Evolutionary conservation across 2,329 filamentous ascomycete species (phyloP).

Genomic region (Fusarium sublunatum): DNA sequence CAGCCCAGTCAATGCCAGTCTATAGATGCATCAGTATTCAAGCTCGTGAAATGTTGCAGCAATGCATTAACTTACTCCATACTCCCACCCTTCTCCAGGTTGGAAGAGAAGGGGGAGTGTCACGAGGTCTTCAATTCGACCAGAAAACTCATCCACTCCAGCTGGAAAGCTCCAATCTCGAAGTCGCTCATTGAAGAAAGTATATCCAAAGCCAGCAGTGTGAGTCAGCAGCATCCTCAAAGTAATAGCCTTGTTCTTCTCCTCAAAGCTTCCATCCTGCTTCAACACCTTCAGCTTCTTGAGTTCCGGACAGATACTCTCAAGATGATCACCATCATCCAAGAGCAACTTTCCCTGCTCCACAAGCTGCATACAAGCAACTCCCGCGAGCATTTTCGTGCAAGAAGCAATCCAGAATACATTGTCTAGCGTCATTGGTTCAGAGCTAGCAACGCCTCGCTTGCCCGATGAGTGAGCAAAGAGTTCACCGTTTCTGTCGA

Average conservation of each 20-base stretch:
- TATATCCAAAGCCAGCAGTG: slow-evolving; percentile 67
- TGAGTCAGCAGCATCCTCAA: slow-evolving; percentile 69
- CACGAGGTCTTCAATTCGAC: slow-evolving; percentile 62
- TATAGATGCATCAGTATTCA: slow-evolving; percentile 42
- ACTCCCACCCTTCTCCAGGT: slow-evolving; percentile 71
- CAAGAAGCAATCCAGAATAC: slow-evolving; percentile 70
- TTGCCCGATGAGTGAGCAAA: slow-evolving; percentile 62
- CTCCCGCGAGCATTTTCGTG: slow-evolving; percentile 65
- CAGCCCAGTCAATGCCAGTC: slow-evolving; percentile 66
- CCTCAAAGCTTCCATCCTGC: slow-evolving; percentile 52
- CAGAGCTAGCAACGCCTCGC: slow-evolving; percentile 55
- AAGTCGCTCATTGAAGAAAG: slow-evolving; percentile 63
- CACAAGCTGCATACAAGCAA: slow-evolving; percentile 68
- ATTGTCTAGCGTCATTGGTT: slow-evolving; percentile 69
- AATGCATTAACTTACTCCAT: slow-evolving; percentile 58
- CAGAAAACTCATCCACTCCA: slow-evolving; percentile 68
- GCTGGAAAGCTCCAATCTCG: slow-evolving; percentile 60
- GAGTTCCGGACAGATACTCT: slow-evolving; percentile 62
- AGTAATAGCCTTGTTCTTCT: slow-evolving; percentile 63
- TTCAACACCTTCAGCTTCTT: slow-evolving; percentile 59
- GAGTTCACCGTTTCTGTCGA: slow-evolving; percentile 61
- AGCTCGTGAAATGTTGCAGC: not conserved
- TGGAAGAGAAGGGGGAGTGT: slow-evolving; percentile 68
- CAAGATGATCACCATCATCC: slow-evolving; percentile 60
- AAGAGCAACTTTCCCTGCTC: slow-evolving; percentile 61